Percentiles rank a stretch among this genome's conserved stretches.
Evolutionary conservation across 306 rosid genomes (phyloP).

Genomic region (Leucaena leucocephala): DNA sequence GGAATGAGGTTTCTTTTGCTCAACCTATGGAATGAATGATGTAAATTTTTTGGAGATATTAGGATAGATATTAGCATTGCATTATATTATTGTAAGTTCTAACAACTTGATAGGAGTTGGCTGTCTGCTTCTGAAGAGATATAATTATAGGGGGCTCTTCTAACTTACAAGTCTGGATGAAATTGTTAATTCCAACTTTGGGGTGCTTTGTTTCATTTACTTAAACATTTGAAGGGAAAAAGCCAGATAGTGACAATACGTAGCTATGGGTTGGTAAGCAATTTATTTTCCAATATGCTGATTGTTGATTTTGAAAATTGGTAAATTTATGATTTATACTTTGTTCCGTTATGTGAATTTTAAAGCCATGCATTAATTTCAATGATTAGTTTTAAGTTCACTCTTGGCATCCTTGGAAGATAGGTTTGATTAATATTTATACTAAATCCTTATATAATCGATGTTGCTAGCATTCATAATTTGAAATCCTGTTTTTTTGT

Average conservation of each 20-base stretch:
- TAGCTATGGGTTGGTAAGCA: slow-evolving; percentile 27
- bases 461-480: slow-evolving; percentile 4
- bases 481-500: background rate
- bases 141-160: background rate
- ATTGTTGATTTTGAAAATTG: slow-evolving; percentile 17
- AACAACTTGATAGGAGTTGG: background rate
- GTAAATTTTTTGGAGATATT: background rate
- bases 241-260: background rate
- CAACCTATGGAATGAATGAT: background rate
- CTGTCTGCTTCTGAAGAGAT: background rate
- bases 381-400: background rate
- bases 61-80: slow-evolving; percentile 16
- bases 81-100: background rate
- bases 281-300: slow-evolving; percentile 22
- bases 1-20: slow-evolving; percentile 22
- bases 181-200: slow-evolving; percentile 2
- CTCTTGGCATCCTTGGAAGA: slow-evolving; percentile 19
- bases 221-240: slow-evolving; percentile 6
- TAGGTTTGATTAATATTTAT: slow-evolving; percentile 29
- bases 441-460: slow-evolving; percentile 1
- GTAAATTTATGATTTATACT: slow-evolving; percentile 3
- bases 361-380: slow-evolving; percentile 14
- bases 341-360: slow-evolving; percentile 16
- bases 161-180: background rate
- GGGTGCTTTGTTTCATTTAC: slow-evolving; percentile 14